Conservation (phyloP, 1,284 basidiomycete genomes). For the Clitocybe nebularis region DNA sequence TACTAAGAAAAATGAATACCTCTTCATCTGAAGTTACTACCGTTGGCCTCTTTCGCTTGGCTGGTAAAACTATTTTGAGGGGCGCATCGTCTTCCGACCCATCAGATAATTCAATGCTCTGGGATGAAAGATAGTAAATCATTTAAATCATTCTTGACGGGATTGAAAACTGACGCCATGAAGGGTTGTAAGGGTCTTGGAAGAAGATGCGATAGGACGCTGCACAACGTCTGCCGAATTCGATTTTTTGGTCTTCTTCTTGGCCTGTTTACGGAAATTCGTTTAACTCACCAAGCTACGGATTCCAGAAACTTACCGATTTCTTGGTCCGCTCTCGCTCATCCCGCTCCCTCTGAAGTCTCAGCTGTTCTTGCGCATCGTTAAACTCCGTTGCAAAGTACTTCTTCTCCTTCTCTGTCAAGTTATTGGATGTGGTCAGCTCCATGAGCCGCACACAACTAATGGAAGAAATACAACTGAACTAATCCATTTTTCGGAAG, state of each 20-base stretch:
- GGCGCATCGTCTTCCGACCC: constrained; percentile 13
- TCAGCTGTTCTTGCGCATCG: constrained; percentile 23
- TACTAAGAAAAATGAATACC: constrained; percentile 1
- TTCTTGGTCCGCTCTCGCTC: constrained; percentile 17
- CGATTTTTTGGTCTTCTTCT: constrained; percentile 15
- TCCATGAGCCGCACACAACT: neutral
- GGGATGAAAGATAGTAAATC: neutral
- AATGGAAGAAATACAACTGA: constrained; percentile 15
- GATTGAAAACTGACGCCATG: neutral
- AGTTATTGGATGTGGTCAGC: neutral
- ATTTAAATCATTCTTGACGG: neutral
- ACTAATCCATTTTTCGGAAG: constrained; percentile 51
- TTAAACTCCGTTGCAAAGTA: constrained; percentile 40
- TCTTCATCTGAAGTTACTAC: constrained; percentile 19
- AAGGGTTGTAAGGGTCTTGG: constrained; percentile 8
- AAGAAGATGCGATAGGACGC: neutral
- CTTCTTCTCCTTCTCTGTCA: constrained; percentile 16
- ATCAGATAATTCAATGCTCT: constrained; percentile 8
- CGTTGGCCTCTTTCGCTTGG: constrained; percentile 10
- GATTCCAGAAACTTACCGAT: constrained; percentile 9
- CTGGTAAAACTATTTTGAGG: constrained; percentile 9
- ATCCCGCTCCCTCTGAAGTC: constrained; percentile 24
- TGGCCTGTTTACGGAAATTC: constrained; percentile 7
- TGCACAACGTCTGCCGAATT: neutral
- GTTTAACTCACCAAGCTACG: too few relatives aligned